phyloP scores from a whole-genome alignment of 1,139 yeast species.

The Wickerhamiella pararugosa region DNA sequence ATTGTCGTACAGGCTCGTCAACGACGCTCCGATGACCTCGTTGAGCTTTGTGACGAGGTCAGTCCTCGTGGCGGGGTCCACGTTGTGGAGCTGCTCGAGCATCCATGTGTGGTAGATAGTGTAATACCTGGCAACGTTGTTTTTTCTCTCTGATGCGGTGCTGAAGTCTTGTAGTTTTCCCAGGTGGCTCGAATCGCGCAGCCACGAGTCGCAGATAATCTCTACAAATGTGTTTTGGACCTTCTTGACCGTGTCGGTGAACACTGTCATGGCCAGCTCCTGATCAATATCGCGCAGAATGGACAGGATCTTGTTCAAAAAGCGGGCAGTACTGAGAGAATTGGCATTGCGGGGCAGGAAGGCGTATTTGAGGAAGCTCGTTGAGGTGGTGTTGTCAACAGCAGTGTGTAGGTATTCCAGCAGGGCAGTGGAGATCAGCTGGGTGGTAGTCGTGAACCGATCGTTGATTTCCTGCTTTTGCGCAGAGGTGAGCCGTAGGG shows the following conservation, averaged over 20 bases:
- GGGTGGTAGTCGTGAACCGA: background rate
- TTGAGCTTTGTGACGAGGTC: slow-evolving; percentile 7
- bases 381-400: too few relatives aligned
- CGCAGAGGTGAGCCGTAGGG: slow-evolving; percentile 8
- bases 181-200: slow-evolving; percentile 33
- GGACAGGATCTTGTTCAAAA: slow-evolving; percentile 31
- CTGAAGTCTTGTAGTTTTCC: slow-evolving; percentile 30
- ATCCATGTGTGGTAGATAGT: slow-evolving; percentile 11
- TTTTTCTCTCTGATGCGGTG: slow-evolving; percentile 13
- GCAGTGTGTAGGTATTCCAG: background rate
- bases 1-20: slow-evolving; percentile 11
- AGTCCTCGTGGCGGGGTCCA: background rate
- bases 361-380: slow-evolving; percentile 27
- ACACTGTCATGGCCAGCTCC: slow-evolving; percentile 29
- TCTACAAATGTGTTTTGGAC: slow-evolving; percentile 32
- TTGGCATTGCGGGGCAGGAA: slow-evolving; percentile 49
- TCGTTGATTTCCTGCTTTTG: slow-evolving; percentile 8
- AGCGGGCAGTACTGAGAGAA: slow-evolving; percentile 39
- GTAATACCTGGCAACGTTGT: slow-evolving; percentile 8
- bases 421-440: background rate
- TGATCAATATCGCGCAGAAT: slow-evolving; percentile 25
- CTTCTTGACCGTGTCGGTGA: slow-evolving; percentile 19
- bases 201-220: slow-evolving; percentile 36
- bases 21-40: slow-evolving; percentile 11
- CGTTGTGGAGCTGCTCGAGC: slow-evolving; percentile 9